These are phyloP conservation scores for Saccharomycopsis synnaedendra DNA, from an alignment of 805 yeast genomes.

Conservation along the genomic window DNA sequence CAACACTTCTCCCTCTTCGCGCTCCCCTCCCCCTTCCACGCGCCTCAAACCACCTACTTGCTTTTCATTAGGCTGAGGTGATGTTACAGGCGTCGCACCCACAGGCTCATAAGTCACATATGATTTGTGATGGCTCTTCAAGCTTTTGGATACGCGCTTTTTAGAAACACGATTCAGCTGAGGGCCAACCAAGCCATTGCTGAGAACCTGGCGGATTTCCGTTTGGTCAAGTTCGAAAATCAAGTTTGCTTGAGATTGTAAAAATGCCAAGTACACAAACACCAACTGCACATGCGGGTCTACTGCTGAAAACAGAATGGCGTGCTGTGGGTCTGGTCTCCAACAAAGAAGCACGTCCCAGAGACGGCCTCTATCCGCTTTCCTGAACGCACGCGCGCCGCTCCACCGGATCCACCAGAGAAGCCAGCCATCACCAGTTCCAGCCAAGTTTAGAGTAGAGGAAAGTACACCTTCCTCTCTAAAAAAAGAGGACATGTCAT, in stretches of 20 bases:
- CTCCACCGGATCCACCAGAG: conserved; percentile 92
- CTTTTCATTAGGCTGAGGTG: background rate
- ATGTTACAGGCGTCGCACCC: background rate
- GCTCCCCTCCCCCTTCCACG: no score
- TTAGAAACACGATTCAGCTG: conserved; percentile 1
- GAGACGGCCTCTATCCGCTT: conserved; percentile 70
- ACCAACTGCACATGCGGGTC: conserved; percentile 70
- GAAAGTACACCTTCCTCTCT: conserved; percentile 71
- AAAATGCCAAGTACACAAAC: conserved; percentile 65
- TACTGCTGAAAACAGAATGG: conserved; percentile 34
- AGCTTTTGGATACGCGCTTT: conserved; percentile 1
- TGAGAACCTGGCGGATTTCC: conserved; percentile 72
- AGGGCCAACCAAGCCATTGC: conserved; percentile 18
- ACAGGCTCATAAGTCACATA: conserved; percentile 4
- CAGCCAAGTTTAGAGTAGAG: conserved; percentile 26
- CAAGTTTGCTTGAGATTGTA: conserved; percentile 69
- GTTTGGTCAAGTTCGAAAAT: conserved; percentile 82
- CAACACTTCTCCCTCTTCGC: no score
- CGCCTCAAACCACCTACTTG: background rate
- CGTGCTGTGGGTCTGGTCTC: conserved; percentile 27
- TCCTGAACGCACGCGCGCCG: conserved; percentile 77
- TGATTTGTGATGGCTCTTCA: conserved; percentile 10
- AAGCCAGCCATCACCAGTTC: conserved; percentile 76
- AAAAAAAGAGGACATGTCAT: conserved; percentile 66
- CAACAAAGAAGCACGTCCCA: conserved; percentile 88